phyloP scores from a whole-genome alignment of 768 basidiomycete genomes.

The Candolleomyces efflorescens region DNA sequence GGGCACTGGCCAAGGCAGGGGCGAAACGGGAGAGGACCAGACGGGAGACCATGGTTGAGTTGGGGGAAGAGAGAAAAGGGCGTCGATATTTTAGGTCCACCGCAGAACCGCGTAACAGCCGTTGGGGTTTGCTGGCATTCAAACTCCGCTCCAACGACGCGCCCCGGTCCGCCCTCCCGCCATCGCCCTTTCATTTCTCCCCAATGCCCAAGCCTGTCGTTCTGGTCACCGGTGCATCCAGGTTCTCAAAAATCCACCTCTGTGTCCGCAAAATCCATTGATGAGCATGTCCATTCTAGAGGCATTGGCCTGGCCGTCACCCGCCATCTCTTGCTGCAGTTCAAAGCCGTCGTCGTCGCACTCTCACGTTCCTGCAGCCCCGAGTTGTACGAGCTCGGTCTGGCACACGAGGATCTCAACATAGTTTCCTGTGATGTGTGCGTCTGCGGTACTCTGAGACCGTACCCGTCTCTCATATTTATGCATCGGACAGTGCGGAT shows the following conservation, averaged over 20 bases:
- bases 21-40: constrained; percentile 61
- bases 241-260: constrained; percentile 31
- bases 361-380: constrained; percentile 66
- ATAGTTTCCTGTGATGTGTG: constrained; percentile 73
- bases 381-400: constrained; percentile 46
- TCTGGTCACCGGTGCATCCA: constrained; percentile 84
- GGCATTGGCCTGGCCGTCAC: constrained; percentile 79
- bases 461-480: constrained; percentile 9
- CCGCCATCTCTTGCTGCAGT: constrained; percentile 55
- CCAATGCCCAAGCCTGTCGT: constrained; percentile 49
- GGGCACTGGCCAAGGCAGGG: constrained; percentile 50
- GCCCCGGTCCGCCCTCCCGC: constrained; percentile 7
- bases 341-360: constrained; percentile 67
- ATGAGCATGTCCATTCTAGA: constrained; percentile 23
- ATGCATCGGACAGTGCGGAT: constrained; percentile 45
- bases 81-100: constrained; percentile 6
- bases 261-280: constrained; percentile 1
- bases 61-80: constrained; percentile 15
- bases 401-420: constrained; percentile 46
- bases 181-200: not conserved
- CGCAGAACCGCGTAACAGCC: constrained; percentile 7
- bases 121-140: constrained; percentile 14
- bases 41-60: constrained; percentile 54
- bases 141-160: constrained; percentile 10
- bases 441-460: constrained; percentile 28